Evolutionary conservation across 148 eudicot species (phyloP).

Genomic region (Euryodendron excelsum): DNA sequence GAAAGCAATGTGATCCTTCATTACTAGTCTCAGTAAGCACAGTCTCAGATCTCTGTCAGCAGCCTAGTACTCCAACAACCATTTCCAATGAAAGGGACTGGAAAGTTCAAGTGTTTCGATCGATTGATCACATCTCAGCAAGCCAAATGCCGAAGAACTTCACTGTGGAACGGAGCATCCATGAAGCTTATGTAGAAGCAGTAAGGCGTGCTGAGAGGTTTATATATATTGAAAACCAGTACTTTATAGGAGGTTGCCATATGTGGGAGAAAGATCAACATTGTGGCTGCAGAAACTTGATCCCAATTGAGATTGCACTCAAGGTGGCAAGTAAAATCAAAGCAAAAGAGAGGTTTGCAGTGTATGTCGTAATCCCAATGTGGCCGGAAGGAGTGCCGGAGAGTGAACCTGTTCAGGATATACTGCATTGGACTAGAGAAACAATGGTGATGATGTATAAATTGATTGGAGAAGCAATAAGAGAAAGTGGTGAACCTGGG

Average conservation of each 20-base stretch:
- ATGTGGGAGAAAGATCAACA: slow-evolving; percentile 71
- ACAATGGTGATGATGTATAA: slow-evolving; percentile 89
- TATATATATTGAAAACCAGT: slow-evolving; percentile 87
- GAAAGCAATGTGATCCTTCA: slow-evolving; percentile 72
- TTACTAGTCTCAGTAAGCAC: slow-evolving; percentile 43
- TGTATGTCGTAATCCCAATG: slow-evolving; percentile 82
- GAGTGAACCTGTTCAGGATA: slow-evolving; percentile 75
- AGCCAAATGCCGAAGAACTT: slow-evolving; percentile 37
- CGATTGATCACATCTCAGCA: slow-evolving; percentile 76
- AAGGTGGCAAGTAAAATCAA: slow-evolving; percentile 69
- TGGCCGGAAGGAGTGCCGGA: slow-evolving; percentile 97
- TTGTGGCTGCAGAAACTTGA: slow-evolving; percentile 76
- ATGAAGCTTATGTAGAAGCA: slow-evolving; percentile 80
- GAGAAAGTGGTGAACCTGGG: slow-evolving; percentile 48
- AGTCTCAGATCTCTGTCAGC: slow-evolving; percentile 34
- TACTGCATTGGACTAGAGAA: slow-evolving; percentile 82
- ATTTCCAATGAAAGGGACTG: slow-evolving; percentile 36
- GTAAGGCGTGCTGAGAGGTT: slow-evolving; percentile 77
- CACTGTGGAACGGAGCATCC: slow-evolving; percentile 64
- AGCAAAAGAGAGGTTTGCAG: slow-evolving; percentile 76
- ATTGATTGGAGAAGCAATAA: slow-evolving; percentile 65
- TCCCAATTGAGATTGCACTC: slow-evolving; percentile 85
- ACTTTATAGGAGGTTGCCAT: slow-evolving; percentile 79
- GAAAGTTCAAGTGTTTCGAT: slow-evolving; percentile 84
- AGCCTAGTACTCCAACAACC: slow-evolving; percentile 24